phyloP scores from a whole-genome alignment of 371 early-diverging fungal genomes.

The Mortierella sp. region DNA sequence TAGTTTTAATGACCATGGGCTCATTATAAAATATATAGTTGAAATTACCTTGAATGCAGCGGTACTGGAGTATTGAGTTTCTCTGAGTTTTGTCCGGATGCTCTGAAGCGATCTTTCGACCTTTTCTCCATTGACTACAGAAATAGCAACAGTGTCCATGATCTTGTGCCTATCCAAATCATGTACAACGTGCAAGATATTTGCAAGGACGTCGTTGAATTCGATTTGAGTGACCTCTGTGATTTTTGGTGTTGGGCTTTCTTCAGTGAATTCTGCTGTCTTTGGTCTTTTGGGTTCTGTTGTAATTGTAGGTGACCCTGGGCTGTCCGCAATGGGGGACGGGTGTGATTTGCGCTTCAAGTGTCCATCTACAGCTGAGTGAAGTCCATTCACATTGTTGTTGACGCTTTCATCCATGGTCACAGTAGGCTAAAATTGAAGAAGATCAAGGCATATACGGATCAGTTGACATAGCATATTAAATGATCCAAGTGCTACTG shows the following conservation, averaged over 20 bases:
- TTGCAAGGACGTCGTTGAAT: slow-evolving; percentile 34
- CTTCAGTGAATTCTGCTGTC: slow-evolving; percentile 35
- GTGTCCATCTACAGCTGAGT: slow-evolving; percentile 16
- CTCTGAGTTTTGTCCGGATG: slow-evolving; percentile 33
- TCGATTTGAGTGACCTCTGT: slow-evolving; percentile 41
- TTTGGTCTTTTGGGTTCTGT: slow-evolving; percentile 42
- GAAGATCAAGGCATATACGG: not conserved
- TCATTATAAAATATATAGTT: not conserved
- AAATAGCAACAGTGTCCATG: slow-evolving; percentile 9
- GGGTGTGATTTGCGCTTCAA: slow-evolving; percentile 48
- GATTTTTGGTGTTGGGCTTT: slow-evolving; percentile 19
- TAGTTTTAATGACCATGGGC: not conserved
- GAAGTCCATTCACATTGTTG: slow-evolving; percentile 19
- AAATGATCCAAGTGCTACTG: too few species aligned
- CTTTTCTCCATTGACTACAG: slow-evolving; percentile 29
- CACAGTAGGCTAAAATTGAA: slow-evolving; percentile 3
- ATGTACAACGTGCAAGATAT: slow-evolving; percentile 29
- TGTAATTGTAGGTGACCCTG: slow-evolving; percentile 25
- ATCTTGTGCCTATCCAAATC: slow-evolving; percentile 31
- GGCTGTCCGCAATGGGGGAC: slow-evolving; percentile 32
- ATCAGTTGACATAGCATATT: too few species aligned
- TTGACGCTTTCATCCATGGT: slow-evolving; percentile 18
- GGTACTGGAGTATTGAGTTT: slow-evolving; percentile 27
- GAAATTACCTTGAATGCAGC: slow-evolving; percentile 36
- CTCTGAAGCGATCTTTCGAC: slow-evolving; percentile 16